A percentile compares a stretch with the other conserved stretches of the same genome.
Conservation (phyloP, 2,329 filamentous ascomycete genomes). For the Chaetomiaceae sp. region DNA sequence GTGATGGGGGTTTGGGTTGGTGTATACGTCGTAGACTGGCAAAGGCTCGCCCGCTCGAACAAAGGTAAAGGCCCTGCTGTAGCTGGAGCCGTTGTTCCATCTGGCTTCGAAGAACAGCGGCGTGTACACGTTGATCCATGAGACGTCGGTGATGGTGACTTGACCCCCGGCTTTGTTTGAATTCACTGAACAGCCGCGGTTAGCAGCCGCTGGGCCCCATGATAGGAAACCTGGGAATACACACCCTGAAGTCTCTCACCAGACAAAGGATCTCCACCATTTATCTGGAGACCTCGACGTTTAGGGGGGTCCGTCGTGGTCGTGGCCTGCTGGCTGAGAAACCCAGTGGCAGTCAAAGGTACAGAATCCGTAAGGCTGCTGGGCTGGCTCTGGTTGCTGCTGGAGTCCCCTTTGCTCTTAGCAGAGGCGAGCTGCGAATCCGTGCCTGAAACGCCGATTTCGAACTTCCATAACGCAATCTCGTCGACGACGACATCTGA, state of each 20-base stretch:
- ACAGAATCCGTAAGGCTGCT: not conserved
- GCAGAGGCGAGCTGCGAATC: not conserved
- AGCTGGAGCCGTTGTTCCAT: conserved; percentile 14
- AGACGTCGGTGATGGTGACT: not conserved
- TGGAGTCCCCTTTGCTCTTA: not conserved
- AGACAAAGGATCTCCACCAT: no score
- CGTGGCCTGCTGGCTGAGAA: no score
- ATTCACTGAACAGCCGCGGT: not conserved
- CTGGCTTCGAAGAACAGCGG: conserved; percentile 19
- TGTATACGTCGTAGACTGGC: no score
- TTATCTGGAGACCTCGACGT: not conserved
- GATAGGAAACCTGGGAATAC: not conserved
- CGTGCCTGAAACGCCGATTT: not conserved
- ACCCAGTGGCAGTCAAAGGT: no score
- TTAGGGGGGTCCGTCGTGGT: no score
- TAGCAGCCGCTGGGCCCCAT: not conserved
- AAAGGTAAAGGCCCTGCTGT: conserved; percentile 20
- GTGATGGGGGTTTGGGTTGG: not conserved
- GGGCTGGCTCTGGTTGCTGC: no score
- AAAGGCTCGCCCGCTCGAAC: not conserved
- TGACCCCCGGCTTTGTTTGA: not conserved
- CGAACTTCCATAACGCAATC: not conserved
- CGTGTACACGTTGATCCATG: accelerated
- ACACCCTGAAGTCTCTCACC: not conserved
- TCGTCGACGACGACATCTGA: not conserved